A percentile compares a stretch with the other conserved stretches of the same genome.
Conservation (phyloP, 441 rosid species). For the Eruca vesicaria region DNA sequence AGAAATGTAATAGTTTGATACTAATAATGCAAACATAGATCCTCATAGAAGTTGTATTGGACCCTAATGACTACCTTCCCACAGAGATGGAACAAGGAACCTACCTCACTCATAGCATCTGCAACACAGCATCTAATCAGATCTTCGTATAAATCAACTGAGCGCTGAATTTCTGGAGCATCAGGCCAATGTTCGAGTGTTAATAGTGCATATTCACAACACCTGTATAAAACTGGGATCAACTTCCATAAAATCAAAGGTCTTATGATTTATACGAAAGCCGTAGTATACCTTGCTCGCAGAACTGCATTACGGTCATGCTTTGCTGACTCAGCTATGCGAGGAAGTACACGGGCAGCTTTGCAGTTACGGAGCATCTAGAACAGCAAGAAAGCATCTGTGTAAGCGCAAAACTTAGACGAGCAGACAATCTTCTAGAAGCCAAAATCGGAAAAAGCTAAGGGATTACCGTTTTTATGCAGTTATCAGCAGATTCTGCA, state of each 20-base stretch:
- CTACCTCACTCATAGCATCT: slow-evolving; percentile 99
- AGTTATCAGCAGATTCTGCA: slow-evolving; percentile 98
- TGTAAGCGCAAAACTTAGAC: slow-evolving; percentile 27
- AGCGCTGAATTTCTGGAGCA: slow-evolving; percentile 92
- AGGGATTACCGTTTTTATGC: slow-evolving; percentile 84
- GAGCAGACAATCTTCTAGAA: slow-evolving; percentile 13
- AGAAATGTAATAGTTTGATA: not conserved
- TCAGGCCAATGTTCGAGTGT: slow-evolving; percentile 96
- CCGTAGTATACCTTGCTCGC: slow-evolving; percentile 75
- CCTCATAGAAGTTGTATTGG: not conserved
- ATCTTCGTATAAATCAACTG: slow-evolving; percentile 90
- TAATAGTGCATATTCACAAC: slow-evolving; percentile 93
- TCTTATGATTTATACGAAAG: slow-evolving; percentile 11
- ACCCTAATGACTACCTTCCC: slow-evolving; percentile 7
- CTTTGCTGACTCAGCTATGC: slow-evolving; percentile 90
- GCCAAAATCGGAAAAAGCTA: slow-evolving; percentile 11
- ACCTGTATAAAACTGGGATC: slow-evolving; percentile 49
- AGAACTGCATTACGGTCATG: slow-evolving; percentile 86
- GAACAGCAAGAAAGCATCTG: slow-evolving; percentile 32
- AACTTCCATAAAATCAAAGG: slow-evolving; percentile 23
- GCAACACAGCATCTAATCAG: slow-evolving; percentile 88
- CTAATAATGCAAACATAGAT: slow-evolving; percentile 10
- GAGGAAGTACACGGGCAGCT: slow-evolving; percentile 88
- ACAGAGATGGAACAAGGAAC: not conserved
- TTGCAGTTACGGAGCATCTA: slow-evolving; percentile 98